Evolutionary conservation across 2,329 filamentous ascomycete genomes (phyloP), one percentile per base, ranked within the genome.

Genomic region (Trichoderma lentiforme): DNA sequence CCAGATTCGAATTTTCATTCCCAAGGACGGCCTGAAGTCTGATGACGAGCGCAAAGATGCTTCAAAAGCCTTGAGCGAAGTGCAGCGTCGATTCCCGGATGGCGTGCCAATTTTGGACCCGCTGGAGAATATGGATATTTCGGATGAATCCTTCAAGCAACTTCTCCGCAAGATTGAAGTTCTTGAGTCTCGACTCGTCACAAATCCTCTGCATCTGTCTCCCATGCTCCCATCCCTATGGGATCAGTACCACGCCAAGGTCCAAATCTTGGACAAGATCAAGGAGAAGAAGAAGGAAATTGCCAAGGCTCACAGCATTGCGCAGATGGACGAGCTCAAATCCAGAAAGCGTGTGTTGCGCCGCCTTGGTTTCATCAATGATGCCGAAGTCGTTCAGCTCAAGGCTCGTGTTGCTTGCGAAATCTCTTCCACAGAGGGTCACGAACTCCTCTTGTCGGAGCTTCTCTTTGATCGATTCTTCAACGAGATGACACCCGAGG

Each of bases 371-470:
- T 99, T 99, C 83, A 97, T 98, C 82, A 97, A 97, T 80, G 96
- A 98, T 73, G 89, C 90, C 67, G 96, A 98, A 80, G 95, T 99
- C 1, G 95, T 99, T 9, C 93, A 98, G 84, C 89, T 98, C 78
- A 99, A 99, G 84, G 96, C 95, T 12, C 93, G 97, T 71, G 97
- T 98, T 3, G 96, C 96, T 2, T 99, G 96, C 82, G 95, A 99
- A 83, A 98, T 99, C 75, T 97, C 94, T 74, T 97, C 95, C 0
- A 91, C 89, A 2, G 89, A 91, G 76, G 96, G 95, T 43, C 96
- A 99, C 78, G 97, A 99, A 81, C 86, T 99, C 56, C 90, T 99
- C 74, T 88, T 99, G 6, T 94, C 93, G 14, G 96, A 99, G 82
- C 86, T 99, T 32, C 88, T 99, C 0, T 98, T 99, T 82, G 97